phyloP scores from a whole-genome alignment of 768 basidiomycete genomes.

The Russula virescens region DNA sequence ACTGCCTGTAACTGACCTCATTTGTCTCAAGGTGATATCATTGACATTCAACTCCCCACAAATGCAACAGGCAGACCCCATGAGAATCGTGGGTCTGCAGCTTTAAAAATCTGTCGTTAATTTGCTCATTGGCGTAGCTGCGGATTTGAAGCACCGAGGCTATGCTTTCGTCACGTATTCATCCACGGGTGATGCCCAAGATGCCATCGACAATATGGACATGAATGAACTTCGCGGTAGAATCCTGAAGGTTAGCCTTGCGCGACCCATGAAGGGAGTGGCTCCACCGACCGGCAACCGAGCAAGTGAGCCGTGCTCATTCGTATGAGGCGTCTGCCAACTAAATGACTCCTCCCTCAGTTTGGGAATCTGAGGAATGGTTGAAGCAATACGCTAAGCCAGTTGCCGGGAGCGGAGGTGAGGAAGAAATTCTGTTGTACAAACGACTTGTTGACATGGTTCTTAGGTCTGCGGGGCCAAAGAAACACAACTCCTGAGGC shows the following conservation, averaged over 20 bases:
- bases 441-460: neutral
- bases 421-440: slow-evolving; percentile 10
- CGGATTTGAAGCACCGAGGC: slow-evolving; percentile 73
- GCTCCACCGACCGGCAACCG: slow-evolving; percentile 60
- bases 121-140: slow-evolving; percentile 33
- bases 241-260: slow-evolving; percentile 78
- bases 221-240: slow-evolving; percentile 79
- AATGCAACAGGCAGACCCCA: slow-evolving; percentile 66
- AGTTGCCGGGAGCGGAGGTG: slow-evolving; percentile 68
- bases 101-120: neutral
- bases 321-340: neutral
- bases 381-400: slow-evolving; percentile 76
- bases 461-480: slow-evolving; percentile 46
- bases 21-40: slow-evolving; percentile 66
- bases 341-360: slow-evolving; percentile 36
- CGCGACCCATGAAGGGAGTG: slow-evolving; percentile 72
- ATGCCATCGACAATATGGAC: slow-evolving; percentile 99
- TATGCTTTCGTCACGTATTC: slow-evolving; percentile 91
- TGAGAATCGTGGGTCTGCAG: slow-evolving; percentile 45
- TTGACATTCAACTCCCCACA: slow-evolving; percentile 85
- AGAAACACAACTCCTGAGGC: slow-evolving; percentile 26
- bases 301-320: slow-evolving; percentile 50
- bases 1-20: neutral
- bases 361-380: slow-evolving; percentile 98
- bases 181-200: slow-evolving; percentile 78